phyloP scores from a whole-genome alignment of 208 protist species.

The Porcisia hertigi region DNA sequence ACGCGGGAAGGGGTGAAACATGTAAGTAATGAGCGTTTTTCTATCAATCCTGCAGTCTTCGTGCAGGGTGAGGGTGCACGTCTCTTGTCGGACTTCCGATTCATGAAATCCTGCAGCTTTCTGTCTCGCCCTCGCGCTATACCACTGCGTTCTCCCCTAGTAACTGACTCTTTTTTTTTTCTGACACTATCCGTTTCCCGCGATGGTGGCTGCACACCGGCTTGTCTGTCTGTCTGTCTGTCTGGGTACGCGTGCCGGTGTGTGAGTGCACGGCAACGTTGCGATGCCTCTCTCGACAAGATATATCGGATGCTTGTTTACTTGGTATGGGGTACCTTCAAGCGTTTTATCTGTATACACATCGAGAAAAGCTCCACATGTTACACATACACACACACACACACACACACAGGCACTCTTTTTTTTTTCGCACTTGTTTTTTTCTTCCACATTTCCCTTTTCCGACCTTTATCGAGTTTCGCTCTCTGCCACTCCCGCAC shows the following conservation, averaged over 20 bases:
- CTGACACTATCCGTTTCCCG: background rate
- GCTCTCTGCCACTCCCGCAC: background rate
- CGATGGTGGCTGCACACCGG: background rate
- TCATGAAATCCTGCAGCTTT: too few species aligned
- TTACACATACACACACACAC: background rate
- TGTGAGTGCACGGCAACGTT: background rate
- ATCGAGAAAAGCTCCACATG: background rate
- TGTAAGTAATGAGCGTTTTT: too few species aligned
- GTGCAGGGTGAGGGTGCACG: too few species aligned
- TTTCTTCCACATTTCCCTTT: background rate
- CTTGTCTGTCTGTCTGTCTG: conserved; percentile 9
- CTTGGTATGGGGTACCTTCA: too few species aligned
- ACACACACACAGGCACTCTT: background rate
- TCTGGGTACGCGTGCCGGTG: background rate
- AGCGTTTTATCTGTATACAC: background rate
- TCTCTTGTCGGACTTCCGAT: too few species aligned
- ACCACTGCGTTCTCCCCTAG: too few species aligned
- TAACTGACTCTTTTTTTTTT: background rate
- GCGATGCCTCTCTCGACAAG: background rate
- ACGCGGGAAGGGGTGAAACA: too few species aligned
- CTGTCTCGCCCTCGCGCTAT: too few species aligned
- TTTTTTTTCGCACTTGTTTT: background rate
- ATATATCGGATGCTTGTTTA: background rate
- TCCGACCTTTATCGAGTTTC: background rate
- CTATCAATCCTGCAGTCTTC: too few species aligned